Percentiles rank a stretch among this genome's conserved stretches.
Conservation (phyloP, 805 yeast genomes). For the Maudiozyma barnettii region DNA sequence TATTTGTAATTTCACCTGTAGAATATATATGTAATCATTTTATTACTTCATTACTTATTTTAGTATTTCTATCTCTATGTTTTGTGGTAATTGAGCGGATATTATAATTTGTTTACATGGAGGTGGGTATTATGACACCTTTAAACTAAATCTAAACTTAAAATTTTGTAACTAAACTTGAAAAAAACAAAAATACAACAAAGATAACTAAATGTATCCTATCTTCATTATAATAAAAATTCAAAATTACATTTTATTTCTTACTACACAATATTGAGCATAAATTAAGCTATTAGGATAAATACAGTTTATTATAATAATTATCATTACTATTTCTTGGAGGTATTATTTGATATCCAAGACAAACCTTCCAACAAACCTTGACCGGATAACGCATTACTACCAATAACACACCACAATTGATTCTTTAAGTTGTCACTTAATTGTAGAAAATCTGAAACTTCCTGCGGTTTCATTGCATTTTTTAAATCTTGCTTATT, state of each 20-base stretch:
- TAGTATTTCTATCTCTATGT: too few species aligned
- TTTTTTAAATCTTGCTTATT: constrained; percentile 75
- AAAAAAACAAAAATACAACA: neutral
- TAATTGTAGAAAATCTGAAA: constrained; percentile 64
- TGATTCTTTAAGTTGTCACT: constrained; percentile 50
- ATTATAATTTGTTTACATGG: neutral
- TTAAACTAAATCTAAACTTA: neutral
- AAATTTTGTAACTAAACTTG: neutral
- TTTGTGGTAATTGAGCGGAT: too few species aligned
- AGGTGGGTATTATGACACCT: neutral
- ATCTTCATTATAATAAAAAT: neutral
- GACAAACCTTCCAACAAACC: constrained; percentile 82
- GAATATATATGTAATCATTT: too few species aligned
- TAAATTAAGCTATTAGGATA: too few species aligned
- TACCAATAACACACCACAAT: constrained; percentile 86
- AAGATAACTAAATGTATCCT: neutral
- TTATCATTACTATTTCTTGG: constrained; percentile 8
- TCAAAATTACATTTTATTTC: neutral
- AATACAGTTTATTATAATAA: neutral
- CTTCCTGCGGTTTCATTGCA: constrained; percentile 68
- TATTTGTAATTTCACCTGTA: neutral
- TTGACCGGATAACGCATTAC: constrained; percentile 82
- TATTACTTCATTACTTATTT: too few species aligned
- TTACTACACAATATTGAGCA: too few species aligned
- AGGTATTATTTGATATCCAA: constrained; percentile 66